Base-by-base conservation (phyloP, 371 early-diverging fungal species). In the Lichtheimia ramosa region DNA sequence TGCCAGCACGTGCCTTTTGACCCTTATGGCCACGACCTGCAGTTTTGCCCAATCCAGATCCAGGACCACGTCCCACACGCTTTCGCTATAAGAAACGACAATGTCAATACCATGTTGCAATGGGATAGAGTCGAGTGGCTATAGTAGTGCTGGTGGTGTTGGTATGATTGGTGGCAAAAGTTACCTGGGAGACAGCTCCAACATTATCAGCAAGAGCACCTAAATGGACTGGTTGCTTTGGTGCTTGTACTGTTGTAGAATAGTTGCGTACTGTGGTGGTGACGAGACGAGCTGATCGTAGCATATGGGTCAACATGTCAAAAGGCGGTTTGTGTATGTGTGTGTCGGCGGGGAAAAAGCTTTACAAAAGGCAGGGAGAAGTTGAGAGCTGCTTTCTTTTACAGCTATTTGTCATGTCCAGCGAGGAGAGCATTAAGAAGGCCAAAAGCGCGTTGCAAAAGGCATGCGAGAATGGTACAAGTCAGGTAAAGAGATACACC, bases 21-120 rank as follows among this genome's bases (percentile, higher is more conserved):
- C 98, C 98, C 73, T 96, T 96, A 56, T 90, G 90, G 69, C 98
- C 97, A 34, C 95, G 86, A 39, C 96, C 97, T 48, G 92, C 85
- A 16, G 95, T 96, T 62, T 92, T 89, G 49, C 96, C 96, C 62
- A 88, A 88, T 56, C 94, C 94, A 48, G 90, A 92, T 46, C 91
- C 89, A 50, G 87, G 87, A 55, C 94, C 94, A 70, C 94, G 88
- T 58, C 94, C 94, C n/a, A 92, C 77, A 61, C 93, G 87, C 56
- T 77, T 79, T 59, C 84, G 84, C 84, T 86, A 63, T 51, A 12
- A 20, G 3, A 10, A 8, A 8, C 10, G 34, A 34, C 6, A 34
- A 23, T 25, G 54, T 40, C 16, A 53, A 34, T 5, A 2, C 5
- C 12, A 18, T 46, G 46, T 0, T 13, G 27, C 7, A 7, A 51